Conservation (phyloP, 1,284 basidiomycete species). For the Cryptococcus deneoformans region DNA sequence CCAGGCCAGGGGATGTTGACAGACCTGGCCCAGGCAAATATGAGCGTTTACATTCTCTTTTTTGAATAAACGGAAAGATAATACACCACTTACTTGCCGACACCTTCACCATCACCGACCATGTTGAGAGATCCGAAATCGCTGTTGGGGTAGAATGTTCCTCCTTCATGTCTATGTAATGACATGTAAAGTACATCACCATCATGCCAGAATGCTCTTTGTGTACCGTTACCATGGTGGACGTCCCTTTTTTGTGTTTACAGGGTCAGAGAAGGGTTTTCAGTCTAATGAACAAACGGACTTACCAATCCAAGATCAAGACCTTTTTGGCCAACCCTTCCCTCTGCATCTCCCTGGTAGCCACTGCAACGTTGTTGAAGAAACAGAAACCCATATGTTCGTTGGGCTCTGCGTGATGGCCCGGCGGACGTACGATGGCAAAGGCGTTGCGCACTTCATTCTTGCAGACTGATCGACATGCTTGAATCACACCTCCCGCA, state of each 20-base stretch:
- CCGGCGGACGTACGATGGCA: conserved; percentile 94
- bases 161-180: conserved; percentile 89
- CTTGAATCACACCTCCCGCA: conserved; percentile 92
- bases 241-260: conserved; percentile 70
- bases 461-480: conserved; percentile 79
- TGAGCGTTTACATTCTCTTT: neutral
- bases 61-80: neutral
- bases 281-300: conserved; percentile 6
- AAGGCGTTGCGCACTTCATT: conserved; percentile 81
- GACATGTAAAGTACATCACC: conserved; percentile 93
- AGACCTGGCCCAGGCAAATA: conserved; percentile 54
- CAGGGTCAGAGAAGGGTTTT: neutral
- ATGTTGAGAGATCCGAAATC: conserved; percentile 82
- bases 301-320: conserved; percentile 92
- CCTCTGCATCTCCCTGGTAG: conserved; percentile 73
- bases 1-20: conserved; percentile 97
- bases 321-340: conserved; percentile 70
- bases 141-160: conserved; percentile 88
- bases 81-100: conserved; percentile 67
- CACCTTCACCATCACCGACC: conserved; percentile 76
- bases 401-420: conserved; percentile 97
- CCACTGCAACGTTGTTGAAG: conserved; percentile 97
- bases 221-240: conserved; percentile 98
- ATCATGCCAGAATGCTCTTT: conserved; percentile 91
- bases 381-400: conserved; percentile 99